These are phyloP conservation scores for Tausonia pullulans DNA, from an alignment of 1,284 basidiomycete genomes.

Conservation along the genomic window DNA sequence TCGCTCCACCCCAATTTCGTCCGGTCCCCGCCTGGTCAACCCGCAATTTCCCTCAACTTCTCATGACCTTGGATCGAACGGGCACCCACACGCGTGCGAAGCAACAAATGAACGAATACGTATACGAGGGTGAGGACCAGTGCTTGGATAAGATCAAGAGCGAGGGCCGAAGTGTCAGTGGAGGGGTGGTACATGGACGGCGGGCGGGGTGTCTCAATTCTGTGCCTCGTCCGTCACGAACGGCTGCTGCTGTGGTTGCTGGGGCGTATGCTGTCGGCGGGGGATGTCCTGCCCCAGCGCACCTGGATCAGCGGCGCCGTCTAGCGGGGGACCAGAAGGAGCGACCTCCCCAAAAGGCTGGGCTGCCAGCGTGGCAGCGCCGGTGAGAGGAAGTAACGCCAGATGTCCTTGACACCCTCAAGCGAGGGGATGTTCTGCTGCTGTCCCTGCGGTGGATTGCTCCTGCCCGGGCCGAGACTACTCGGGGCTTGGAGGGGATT, in stretches of 20 bases:
- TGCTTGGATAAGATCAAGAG: too few relatives aligned
- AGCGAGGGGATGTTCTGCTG: conserved; percentile 5
- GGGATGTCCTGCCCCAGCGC: too few relatives aligned
- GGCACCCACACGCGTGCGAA: too few relatives aligned
- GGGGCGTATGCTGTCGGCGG: background rate
- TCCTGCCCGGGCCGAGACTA: background rate
- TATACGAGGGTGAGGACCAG: too few relatives aligned
- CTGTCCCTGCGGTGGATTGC: background rate
- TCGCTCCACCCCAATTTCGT: too few relatives aligned
- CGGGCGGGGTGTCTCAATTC: background rate
- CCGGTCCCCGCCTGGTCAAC: too few relatives aligned
- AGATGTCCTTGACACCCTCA: conserved; percentile 10
- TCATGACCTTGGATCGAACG: too few relatives aligned
- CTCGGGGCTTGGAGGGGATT: background rate
- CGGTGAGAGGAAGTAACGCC: background rate
- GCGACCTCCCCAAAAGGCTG: background rate
- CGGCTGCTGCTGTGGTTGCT: background rate
- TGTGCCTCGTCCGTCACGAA: background rate
- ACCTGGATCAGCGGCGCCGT: background rate
- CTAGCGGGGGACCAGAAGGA: background rate
- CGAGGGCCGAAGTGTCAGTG: too few relatives aligned
- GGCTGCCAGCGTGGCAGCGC: background rate
- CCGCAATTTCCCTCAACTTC: too few relatives aligned
- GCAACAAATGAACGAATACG: too few relatives aligned
- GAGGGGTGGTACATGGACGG: background rate